Conservation (phyloP, 352 stramenopile species). For the Thalassiosira livingstoniorum region DNA sequence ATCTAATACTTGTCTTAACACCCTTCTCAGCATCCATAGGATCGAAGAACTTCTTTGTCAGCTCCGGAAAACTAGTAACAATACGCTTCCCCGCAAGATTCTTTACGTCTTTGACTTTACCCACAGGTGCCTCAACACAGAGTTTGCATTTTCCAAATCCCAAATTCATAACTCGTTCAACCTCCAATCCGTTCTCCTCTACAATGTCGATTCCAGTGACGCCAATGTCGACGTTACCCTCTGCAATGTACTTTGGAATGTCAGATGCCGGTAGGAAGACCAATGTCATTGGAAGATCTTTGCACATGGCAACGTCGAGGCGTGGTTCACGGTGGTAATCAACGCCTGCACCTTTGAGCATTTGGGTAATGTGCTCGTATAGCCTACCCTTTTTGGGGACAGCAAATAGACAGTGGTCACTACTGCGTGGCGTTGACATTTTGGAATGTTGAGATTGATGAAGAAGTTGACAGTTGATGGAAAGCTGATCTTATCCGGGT, state of each 20-base stretch:
- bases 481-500: too few species aligned
- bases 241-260: conserved; percentile 97
- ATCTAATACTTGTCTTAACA: conserved; percentile 88
- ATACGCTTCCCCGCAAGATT: conserved; percentile 95
- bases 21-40: conserved; percentile 88
- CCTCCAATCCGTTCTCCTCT: conserved; percentile 90
- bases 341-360: conserved; percentile 95
- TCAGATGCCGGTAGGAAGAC: conserved; percentile 97
- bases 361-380: conserved; percentile 94
- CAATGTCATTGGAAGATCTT: conserved; percentile 93
- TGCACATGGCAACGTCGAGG: conserved; percentile 90
- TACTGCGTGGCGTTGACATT: too few species aligned
- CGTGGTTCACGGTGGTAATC: conserved; percentile 91
- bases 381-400: conserved; percentile 98
- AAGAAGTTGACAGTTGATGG: too few species aligned
- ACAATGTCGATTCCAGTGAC: conserved; percentile 95
- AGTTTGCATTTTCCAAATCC: conserved; percentile 96
- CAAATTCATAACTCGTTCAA: conserved; percentile 93
- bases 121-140: conserved; percentile 94
- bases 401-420: conserved; percentile 86
- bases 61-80: conserved; percentile 96
- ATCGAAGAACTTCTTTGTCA: conserved; percentile 95
- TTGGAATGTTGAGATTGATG: too few species aligned
- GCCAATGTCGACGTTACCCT: conserved; percentile 98
- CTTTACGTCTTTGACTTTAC: conserved; percentile 88